Percentiles rank a stretch among this genome's conserved stretches.
Conservation (phyloP, 768 basidiomycete genomes). For the Suillus alpinus region DNA sequence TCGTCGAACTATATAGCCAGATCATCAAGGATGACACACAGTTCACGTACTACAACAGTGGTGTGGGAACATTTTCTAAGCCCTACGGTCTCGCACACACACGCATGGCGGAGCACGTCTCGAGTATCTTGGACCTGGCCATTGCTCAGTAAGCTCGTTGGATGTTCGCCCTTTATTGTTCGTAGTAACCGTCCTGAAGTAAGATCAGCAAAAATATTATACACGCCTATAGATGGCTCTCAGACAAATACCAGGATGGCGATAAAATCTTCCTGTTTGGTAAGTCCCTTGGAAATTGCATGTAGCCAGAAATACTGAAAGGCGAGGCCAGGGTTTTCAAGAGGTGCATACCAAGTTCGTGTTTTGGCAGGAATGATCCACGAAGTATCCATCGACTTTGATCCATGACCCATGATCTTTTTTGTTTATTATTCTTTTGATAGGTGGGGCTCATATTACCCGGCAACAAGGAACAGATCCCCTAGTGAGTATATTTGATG, state of each 20-base stretch:
- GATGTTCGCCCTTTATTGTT: background rate
- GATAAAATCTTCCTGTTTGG: conserved; percentile 43
- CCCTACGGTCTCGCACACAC: conserved; percentile 8
- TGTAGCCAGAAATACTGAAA: conserved; percentile 3
- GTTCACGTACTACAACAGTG: conserved; percentile 41
- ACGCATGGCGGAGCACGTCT: conserved; percentile 20
- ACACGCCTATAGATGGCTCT: conserved; percentile 39
- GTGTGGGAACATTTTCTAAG: conserved; percentile 35
- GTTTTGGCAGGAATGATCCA: conserved; percentile 43
- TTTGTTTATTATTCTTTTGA: background rate
- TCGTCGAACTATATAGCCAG: conserved; percentile 38
- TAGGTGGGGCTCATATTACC: conserved; percentile 42
- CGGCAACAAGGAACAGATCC: conserved; percentile 41
- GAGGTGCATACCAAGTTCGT: conserved; percentile 47
- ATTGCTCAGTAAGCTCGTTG: conserved; percentile 33
- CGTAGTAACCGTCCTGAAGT: background rate
- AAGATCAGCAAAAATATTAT: conserved; percentile 26
- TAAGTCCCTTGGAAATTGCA: conserved; percentile 8
- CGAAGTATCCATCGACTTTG: conserved; percentile 21
- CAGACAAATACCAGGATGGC: conserved; percentile 35
- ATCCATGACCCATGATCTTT: background rate
- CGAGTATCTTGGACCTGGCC: conserved; percentile 31
- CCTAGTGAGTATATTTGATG: conserved; percentile 27
- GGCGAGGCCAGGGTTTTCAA: conserved; percentile 37
- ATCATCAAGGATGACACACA: conserved; percentile 33